A percentile compares a stretch with the other conserved stretches of the same genome.
Conservation (phyloP, 768 basidiomycete species). For the Hericium rajendrae region DNA sequence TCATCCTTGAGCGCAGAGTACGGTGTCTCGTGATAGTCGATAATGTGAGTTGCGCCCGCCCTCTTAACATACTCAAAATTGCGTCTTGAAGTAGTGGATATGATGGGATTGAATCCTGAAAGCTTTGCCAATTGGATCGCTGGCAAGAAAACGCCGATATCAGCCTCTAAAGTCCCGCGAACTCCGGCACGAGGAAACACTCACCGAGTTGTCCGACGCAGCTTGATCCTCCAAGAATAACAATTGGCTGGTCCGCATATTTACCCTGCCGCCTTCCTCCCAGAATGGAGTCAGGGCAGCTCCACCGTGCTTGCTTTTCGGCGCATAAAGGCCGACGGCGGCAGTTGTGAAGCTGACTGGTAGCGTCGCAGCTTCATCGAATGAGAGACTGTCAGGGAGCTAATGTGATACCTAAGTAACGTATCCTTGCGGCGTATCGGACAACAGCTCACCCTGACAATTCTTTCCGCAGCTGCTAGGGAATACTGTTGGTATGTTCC, state of each 20-base stretch:
- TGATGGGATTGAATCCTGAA: slow-evolving; percentile 9
- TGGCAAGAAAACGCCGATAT: background rate
- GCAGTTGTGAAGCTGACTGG: slow-evolving; percentile 19
- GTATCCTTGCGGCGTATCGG: background rate
- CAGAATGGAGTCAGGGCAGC: slow-evolving; percentile 5
- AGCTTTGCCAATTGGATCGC: slow-evolving; percentile 9
- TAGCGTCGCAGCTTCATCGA: slow-evolving; percentile 17
- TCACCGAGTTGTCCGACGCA: slow-evolving; percentile 14
- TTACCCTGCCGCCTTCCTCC: slow-evolving; percentile 6
- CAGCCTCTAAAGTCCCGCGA: background rate
- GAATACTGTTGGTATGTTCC: slow-evolving; percentile 13
- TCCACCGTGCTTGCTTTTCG: background rate
- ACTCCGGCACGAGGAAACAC: slow-evolving; percentile 1
- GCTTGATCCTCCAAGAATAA: slow-evolving; percentile 13
- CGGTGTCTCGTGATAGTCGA: slow-evolving; percentile 4
- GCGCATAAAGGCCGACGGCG: slow-evolving; percentile 15
- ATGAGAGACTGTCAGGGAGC: slow-evolving; percentile 14
- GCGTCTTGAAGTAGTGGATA: slow-evolving; percentile 8
- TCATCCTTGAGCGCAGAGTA: slow-evolving; percentile 2
- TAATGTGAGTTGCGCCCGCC: slow-evolving; percentile 10
- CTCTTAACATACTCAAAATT: slow-evolving; percentile 6
- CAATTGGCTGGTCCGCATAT: slow-evolving; percentile 5
- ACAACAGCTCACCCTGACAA: slow-evolving; percentile 6
- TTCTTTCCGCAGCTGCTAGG: slow-evolving; percentile 7
- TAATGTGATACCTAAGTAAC: background rate